Conservation (phyloP, 352 stramenopile species). For the Phytophthora crassamura region DNA sequence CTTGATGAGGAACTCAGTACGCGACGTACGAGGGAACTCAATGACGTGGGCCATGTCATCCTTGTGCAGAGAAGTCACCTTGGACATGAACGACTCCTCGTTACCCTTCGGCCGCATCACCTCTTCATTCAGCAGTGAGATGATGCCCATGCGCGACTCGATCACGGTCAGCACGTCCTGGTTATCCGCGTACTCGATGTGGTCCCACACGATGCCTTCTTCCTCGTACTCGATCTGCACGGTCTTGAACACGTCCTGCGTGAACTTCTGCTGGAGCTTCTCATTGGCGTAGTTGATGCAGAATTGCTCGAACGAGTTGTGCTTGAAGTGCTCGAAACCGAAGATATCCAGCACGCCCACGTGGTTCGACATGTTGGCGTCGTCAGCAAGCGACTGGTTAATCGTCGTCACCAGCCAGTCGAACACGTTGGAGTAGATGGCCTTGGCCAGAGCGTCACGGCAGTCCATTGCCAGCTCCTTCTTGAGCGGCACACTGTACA, state of each 20-base stretch:
- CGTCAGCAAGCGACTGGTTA: slow-evolving; percentile 89
- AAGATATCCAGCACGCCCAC: slow-evolving; percentile 99
- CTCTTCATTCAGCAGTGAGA: slow-evolving; percentile 92
- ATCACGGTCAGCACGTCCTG: slow-evolving; percentile 89
- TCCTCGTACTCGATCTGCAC: slow-evolving; percentile 97
- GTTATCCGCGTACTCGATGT: slow-evolving; percentile 93
- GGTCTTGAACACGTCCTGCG: slow-evolving; percentile 91
- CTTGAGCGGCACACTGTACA: slow-evolving; percentile 71
- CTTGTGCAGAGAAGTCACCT: slow-evolving; percentile 84
- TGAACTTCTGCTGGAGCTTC: slow-evolving; percentile 94
- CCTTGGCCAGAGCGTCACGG: slow-evolving; percentile 95
- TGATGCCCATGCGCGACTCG: slow-evolving; percentile 89
- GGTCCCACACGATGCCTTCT: slow-evolving; percentile 91
- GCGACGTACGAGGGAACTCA: slow-evolving; percentile 83
- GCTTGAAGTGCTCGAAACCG: slow-evolving; percentile 98
- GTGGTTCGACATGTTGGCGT: slow-evolving; percentile 82
- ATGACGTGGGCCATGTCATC: slow-evolving; percentile 87
- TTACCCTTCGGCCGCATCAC: slow-evolving; percentile 89
- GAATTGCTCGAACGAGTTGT: slow-evolving; percentile 95
- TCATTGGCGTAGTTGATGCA: slow-evolving; percentile 95
- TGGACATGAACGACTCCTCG: slow-evolving; percentile 88
- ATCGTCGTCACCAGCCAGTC: slow-evolving; percentile 96
- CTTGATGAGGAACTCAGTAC: slow-evolving; percentile 94
- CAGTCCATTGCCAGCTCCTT: slow-evolving; percentile 92
- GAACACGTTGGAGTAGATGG: slow-evolving; percentile 97